These are phyloP conservation scores for Neurospora sp. DNA, from an alignment of 495 filamentous ascomycete species.

Conservation along the genomic window DNA sequence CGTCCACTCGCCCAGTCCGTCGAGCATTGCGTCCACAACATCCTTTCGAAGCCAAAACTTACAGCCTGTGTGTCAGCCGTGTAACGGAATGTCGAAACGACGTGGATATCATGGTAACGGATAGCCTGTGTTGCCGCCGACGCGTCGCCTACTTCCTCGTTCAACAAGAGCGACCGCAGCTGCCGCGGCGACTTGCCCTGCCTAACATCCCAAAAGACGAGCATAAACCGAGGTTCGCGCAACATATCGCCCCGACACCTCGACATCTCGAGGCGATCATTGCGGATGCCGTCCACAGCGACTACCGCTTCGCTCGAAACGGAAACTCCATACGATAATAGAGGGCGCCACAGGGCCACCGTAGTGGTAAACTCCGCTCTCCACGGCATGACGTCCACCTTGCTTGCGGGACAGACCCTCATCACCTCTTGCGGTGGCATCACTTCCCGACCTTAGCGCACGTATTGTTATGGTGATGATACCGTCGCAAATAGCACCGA, in stretches of 20 bases:
- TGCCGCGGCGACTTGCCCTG: background rate
- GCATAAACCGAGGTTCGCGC: slow-evolving; percentile 15
- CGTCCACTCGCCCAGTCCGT: slow-evolving; percentile 13
- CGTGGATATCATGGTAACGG: slow-evolving; percentile 13
- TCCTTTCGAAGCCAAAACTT: slow-evolving; percentile 23
- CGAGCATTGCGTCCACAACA: slow-evolving; percentile 13
- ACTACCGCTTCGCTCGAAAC: slow-evolving; percentile 9
- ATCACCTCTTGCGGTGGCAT: slow-evolving; percentile 7
- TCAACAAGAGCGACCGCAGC: slow-evolving; percentile 6
- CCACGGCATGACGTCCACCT: slow-evolving; percentile 19
- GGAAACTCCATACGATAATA: slow-evolving; percentile 21
- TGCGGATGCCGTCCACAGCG: slow-evolving; percentile 12
- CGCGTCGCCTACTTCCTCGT: slow-evolving; percentile 11
- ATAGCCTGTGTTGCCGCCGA: slow-evolving; percentile 2
- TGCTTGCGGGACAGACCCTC: slow-evolving; percentile 3
- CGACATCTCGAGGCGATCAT: slow-evolving; percentile 17
- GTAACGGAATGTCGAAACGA: slow-evolving; percentile 20
- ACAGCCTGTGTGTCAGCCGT: slow-evolving; percentile 9
- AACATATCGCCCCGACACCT: background rate
- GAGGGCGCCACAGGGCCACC: slow-evolving; percentile 17
- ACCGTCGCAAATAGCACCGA: slow-evolving; percentile 15
- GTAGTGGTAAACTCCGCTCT: slow-evolving; percentile 23
- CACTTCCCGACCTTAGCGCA: slow-evolving; percentile 11
- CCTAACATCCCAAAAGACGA: slow-evolving; percentile 20
- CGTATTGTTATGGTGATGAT: slow-evolving; percentile 20